Conservation (phyloP, 208 protist species). For the Phytomonas sp. region DNA sequence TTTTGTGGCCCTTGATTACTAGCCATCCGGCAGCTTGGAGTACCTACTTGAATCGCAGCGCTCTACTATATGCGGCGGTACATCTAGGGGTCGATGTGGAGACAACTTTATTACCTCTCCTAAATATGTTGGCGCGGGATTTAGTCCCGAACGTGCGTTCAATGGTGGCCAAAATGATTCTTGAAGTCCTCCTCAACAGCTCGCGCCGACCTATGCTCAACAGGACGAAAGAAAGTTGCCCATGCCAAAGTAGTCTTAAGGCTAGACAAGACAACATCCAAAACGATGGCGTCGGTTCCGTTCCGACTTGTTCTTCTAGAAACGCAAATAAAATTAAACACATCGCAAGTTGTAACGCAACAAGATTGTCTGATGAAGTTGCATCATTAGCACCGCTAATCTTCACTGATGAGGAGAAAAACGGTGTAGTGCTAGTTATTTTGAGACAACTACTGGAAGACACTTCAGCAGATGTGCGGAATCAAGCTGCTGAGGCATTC, state of each 20-base stretch:
- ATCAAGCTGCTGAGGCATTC: conserved; percentile 71
- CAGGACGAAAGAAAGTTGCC: not conserved
- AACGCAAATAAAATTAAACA: not conserved
- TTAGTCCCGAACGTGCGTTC: conserved; percentile 71
- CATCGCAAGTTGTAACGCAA: not conserved
- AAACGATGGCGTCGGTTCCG: not conserved
- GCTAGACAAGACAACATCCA: not conserved
- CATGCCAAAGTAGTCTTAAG: not conserved
- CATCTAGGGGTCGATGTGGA: conserved; percentile 65
- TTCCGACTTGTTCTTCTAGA: not conserved
- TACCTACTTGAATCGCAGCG: conserved; percentile 65
- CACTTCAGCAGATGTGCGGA: conserved; percentile 51
- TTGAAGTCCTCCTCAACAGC: conserved; percentile 34
- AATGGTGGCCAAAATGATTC: conserved; percentile 62
- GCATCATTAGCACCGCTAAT: conserved; percentile 11
- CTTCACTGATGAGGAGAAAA: conserved; percentile 61
- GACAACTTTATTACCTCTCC: conserved; percentile 51
- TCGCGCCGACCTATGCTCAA: not conserved
- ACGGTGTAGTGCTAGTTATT: conserved; percentile 54
- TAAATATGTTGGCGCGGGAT: conserved; percentile 62
- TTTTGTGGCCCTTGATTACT: conserved; percentile 67
- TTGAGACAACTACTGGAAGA: conserved; percentile 69
- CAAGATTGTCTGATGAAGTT: not conserved
- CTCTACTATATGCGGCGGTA: conserved; percentile 58
- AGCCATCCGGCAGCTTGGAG: conserved; percentile 39